Base-by-base conservation (phyloP, 2,329 filamentous ascomycete species). In the Cercospora sp. region DNA sequence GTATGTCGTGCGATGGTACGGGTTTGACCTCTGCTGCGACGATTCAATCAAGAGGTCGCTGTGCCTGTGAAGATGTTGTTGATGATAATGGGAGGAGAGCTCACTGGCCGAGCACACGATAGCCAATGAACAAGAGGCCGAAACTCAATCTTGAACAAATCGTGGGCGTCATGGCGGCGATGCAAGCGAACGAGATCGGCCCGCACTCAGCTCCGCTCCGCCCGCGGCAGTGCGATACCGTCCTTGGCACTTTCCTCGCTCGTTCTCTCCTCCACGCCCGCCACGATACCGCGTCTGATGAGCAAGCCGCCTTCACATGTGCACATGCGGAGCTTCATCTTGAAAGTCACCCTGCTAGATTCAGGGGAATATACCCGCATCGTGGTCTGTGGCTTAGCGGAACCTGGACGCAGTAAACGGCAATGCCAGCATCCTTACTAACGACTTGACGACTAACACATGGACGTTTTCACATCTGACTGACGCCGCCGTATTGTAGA, bases 31-130 rank as follows among this genome's bases (percentile, higher is more conserved):
- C 8, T 36, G 16, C 53, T 64, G 61, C 62, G 66, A 65, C 42
- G 30, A 39, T 33, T 68, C 66, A 68, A 26, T 65, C 13, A 68
- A 68, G 62, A 68, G 18, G 66, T 68, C 66, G 62, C 62, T 59
- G 42, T 53, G 55, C 2, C 9, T 7, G 31, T 33, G 30, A 36
- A 30, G 28, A 28, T 57, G 28, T n/a, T 36, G 55, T 20, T 55
- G 48, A 55, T 55, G 48, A 23, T 13, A 55, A 55, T 28, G 48
- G 48, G 20, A 55, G 23, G 48, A 28, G 23, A 28, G 20, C 48
- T 26, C 20, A 13, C 48, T 23, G 18, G 48, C 18, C 48, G 18
- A 33, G n/a, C 55, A 5, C 23, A 48, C 60, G 33, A 48, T 51
- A 13, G 60, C 60, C 59, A 61, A 61, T 61, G 59, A 61, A 30